Base-by-base conservation (phyloP, 805 yeast species). In the Lachancea mirantina region DNA sequence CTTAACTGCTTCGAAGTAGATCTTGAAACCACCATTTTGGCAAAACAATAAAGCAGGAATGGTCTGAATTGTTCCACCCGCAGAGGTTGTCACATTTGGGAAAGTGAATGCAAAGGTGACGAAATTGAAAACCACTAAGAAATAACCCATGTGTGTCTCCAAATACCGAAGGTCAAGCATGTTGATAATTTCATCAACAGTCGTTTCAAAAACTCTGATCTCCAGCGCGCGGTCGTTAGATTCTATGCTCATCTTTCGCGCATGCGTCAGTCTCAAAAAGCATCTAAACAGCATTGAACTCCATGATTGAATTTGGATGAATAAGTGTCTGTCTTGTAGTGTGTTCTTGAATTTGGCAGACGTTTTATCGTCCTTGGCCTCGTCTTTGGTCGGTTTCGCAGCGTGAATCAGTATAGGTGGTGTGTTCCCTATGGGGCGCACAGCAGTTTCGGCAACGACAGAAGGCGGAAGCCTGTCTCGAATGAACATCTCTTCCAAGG, bases 281-380 rank as follows among this genome's bases (percentile, higher is more conserved):
- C 71, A 60, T 31, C 67, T 57, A 30, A 70, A 64, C 2, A 71
- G 40, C 21, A 62, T 57, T 1, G 72, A 43, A 2, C 67, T 52
- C 19, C 64, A 57, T 5, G 65, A 57, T 41, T 74, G 79, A 17
- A 75, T 53, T 19, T 72, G 63, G 31, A 68, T 63, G 19, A 64
- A 52, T 23, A 77, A 63, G 39, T 64, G 65, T 34, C 85, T 65
- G 8, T 76, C 50, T 40, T 77, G 75, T 2, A 72, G 55, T 0
- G 79, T 59, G 45, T 81, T 82, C 41, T 80, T 80, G 56, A 64
- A 74, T 43, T 75, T 76, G 1, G 81, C 72, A 24, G 74, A 65
- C 0, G 73, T 69, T 24, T 66, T 67, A 21, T 66, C 68, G 36
- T 63, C 55, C 35, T 61, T 50, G 29, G 52, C 39, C 16, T 50